Conservation (phyloP, 208 protist species). For the Leishmania braziliensis region DNA sequence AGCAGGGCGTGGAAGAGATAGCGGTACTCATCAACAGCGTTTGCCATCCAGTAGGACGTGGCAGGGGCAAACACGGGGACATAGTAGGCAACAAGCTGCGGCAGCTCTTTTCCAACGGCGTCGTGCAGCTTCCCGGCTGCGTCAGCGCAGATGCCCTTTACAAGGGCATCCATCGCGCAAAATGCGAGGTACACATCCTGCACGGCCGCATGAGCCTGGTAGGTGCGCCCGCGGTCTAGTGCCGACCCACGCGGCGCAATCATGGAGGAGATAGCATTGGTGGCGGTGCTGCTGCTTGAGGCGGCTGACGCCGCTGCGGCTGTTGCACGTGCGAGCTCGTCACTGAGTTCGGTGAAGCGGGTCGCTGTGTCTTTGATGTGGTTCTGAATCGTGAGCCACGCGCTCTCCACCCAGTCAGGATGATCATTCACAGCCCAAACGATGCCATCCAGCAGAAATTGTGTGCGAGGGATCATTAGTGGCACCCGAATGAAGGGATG, state of each 20-base stretch:
- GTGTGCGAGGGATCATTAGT: constrained; percentile 60
- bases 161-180: constrained; percentile 64
- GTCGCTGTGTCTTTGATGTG: constrained; percentile 60
- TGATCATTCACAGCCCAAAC: constrained; percentile 77
- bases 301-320: neutral
- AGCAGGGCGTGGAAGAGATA: constrained; percentile 61
- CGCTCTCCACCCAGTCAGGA: constrained; percentile 45
- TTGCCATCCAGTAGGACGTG: constrained; percentile 28
- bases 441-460: constrained; percentile 76
- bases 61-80: constrained; percentile 46
- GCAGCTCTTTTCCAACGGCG: constrained; percentile 49
- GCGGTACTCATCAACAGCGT: constrained; percentile 63
- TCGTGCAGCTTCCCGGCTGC: constrained; percentile 20
- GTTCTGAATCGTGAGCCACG: constrained; percentile 66
- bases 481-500: constrained; percentile 47
- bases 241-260: constrained; percentile 23
- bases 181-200: constrained; percentile 81
- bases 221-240: constrained; percentile 44
- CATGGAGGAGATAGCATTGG: constrained; percentile 9
- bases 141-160: constrained; percentile 43
- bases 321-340: constrained; percentile 29
- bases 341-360: constrained; percentile 41
- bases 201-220: constrained; percentile 57
- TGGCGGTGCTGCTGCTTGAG: neutral
- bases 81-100: constrained; percentile 58